Percentiles rank a stretch among this genome's conserved stretches.
Evolutionary conservation across 2,329 filamentous ascomycete genomes (phyloP).

Genomic region (Coniochaeta prunicola): DNA sequence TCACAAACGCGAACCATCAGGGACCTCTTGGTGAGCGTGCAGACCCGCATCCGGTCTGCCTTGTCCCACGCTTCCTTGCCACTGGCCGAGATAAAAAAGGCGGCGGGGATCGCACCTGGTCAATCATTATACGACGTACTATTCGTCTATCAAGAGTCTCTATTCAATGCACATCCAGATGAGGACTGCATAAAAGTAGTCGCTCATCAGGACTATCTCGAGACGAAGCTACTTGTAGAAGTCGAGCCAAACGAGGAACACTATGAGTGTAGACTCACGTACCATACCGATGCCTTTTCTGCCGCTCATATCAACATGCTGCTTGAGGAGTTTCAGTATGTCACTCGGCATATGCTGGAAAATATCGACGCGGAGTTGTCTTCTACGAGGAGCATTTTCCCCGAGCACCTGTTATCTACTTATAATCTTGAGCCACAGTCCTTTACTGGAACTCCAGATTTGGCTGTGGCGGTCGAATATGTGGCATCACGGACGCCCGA

Average conservation of each 20-base stretch:
- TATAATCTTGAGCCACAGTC: slow-evolving; percentile 33
- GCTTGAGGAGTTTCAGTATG: slow-evolving; percentile 50
- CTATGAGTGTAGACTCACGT: slow-evolving; percentile 39
- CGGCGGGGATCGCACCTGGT: slow-evolving; percentile 44
- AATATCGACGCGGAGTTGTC: slow-evolving; percentile 18
- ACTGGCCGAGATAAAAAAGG: slow-evolving; percentile 61
- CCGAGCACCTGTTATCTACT: slow-evolving; percentile 33
- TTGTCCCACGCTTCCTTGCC: slow-evolving; percentile 58
- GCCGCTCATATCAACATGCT: slow-evolving; percentile 47
- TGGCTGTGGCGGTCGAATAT: slow-evolving; percentile 47
- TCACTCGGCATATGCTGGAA: slow-evolving; percentile 27
- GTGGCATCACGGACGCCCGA: slow-evolving; percentile 40
- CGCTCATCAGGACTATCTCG: slow-evolving; percentile 62
- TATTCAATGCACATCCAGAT: slow-evolving; percentile 26
- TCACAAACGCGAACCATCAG: slow-evolving; percentile 39
- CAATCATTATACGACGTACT: slow-evolving; percentile 67
- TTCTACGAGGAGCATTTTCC: slow-evolving; percentile 18
- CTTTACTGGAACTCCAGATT: slow-evolving; percentile 29
- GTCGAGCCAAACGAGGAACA: slow-evolving; percentile 52
- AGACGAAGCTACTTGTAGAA: slow-evolving; percentile 71
- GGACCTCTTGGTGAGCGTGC: slow-evolving; percentile 58
- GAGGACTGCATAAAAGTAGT: slow-evolving; percentile 40
- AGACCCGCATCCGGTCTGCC: slow-evolving; percentile 57
- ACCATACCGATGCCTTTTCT: slow-evolving; percentile 42
- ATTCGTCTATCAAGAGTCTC: slow-evolving; percentile 78